Evolutionary conservation across 495 filamentous ascomycete genomes (phyloP).

Genomic region (Daldinia grandis): DNA sequence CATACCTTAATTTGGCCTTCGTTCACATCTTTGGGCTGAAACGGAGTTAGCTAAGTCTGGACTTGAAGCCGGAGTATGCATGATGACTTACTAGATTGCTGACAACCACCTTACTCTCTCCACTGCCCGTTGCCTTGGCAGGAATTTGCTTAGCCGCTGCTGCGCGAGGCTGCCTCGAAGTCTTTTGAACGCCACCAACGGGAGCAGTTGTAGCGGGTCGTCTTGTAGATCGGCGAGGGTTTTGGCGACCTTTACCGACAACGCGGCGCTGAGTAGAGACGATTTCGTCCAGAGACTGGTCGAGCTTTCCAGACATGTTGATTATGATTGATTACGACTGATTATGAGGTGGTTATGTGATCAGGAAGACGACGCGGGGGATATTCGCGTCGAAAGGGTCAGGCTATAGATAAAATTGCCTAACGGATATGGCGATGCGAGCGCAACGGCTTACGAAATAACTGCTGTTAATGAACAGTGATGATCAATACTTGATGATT

Average conservation of each 20-base stretch:
- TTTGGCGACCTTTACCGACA: constrained; percentile 63
- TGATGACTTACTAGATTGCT: constrained; percentile 87
- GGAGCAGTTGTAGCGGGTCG: constrained; percentile 66
- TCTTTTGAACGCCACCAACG: constrained; percentile 89
- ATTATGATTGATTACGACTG: constrained; percentile 36
- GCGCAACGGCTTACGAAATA: constrained; percentile 8
- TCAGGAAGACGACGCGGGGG: constrained; percentile 24
- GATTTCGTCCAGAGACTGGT: constrained; percentile 95
- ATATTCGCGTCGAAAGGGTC: constrained; percentile 28
- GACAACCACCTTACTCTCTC: constrained; percentile 95
- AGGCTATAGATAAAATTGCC: constrained; percentile 20
- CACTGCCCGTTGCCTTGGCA: constrained; percentile 63
- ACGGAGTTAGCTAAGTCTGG: constrained; percentile 58
- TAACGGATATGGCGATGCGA: constrained; percentile 20
- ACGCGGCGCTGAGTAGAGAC: constrained; percentile 74
- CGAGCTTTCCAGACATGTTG: constrained; percentile 91
- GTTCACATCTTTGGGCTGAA: constrained; percentile 89
- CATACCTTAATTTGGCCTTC: constrained; percentile 99
- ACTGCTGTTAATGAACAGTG: constrained; percentile 10
- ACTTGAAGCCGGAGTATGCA: background rate
- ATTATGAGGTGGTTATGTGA: constrained; percentile 15
- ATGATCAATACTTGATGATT: constrained; percentile 5
- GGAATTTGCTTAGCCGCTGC: constrained; percentile 68
- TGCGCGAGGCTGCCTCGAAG: constrained; percentile 67
- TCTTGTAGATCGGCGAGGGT: constrained; percentile 60